Evolutionary conservation across 371 early-diverging fungal species (phyloP).

Genomic region (Blakeslea trispora): DNA sequence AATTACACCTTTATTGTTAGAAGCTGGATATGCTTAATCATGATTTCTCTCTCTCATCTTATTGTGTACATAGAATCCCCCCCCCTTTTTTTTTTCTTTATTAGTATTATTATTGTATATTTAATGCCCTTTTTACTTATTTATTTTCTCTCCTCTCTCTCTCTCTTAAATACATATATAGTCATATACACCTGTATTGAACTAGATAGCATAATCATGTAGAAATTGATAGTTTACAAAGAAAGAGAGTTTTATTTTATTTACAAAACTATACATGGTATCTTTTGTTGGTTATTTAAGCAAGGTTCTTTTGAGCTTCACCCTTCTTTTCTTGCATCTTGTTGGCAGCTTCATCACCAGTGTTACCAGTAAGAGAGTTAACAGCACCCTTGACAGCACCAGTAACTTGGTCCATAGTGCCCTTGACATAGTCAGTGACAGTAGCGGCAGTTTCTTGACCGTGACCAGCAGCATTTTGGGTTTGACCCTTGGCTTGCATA

Average conservation of each 20-base stretch:
- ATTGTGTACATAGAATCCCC: too few relatives aligned
- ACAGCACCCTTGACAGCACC: slow-evolving; percentile 17
- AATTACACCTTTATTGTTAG: slow-evolving; percentile 12
- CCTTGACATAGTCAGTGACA: slow-evolving; percentile 12
- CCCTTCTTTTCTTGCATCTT: slow-evolving; percentile 7
- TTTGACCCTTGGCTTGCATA: slow-evolving; percentile 37
- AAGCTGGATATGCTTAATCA: slow-evolving; percentile 9
- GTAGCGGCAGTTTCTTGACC: slow-evolving; percentile 22
- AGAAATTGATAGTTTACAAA: too few relatives aligned
- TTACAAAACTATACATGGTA: neutral
- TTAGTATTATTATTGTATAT: too few relatives aligned
- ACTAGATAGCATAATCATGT: too few relatives aligned
- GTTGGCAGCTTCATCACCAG: slow-evolving; percentile 1
- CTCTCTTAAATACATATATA: too few relatives aligned
- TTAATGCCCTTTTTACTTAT: too few relatives aligned
- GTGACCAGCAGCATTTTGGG: slow-evolving; percentile 31
- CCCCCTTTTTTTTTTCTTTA: too few relatives aligned
- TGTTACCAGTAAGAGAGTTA: slow-evolving; percentile 14
- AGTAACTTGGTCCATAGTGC: slow-evolving; percentile 12
- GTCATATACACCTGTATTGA: too few relatives aligned
- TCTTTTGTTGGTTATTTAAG: neutral
- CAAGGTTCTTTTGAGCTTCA: slow-evolving; percentile 11
- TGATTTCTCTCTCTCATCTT: neutral
- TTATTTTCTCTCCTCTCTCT: too few relatives aligned
- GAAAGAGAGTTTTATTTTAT: neutral